Evolutionary conservation across 352 stramenopile species (phyloP).

Genomic region (Phytopythium delawarense): DNA sequence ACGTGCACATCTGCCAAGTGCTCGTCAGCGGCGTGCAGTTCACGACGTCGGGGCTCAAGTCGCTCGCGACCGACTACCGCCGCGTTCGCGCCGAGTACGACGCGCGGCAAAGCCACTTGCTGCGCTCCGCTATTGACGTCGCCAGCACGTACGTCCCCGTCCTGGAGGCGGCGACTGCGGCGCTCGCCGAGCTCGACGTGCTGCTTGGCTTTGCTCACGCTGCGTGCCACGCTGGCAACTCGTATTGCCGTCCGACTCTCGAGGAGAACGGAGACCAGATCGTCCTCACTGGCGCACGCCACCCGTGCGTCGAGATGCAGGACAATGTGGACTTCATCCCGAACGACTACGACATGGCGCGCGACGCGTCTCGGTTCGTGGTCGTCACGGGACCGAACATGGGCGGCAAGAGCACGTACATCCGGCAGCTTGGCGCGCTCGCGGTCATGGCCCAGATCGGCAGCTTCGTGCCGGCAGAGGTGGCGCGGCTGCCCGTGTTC

Average conservation of each 20-base stretch:
- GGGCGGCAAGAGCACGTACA: conserved; percentile 99
- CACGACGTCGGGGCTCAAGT: conserved; percentile 90
- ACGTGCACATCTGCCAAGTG: conserved; percentile 93
- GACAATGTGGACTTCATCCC: conserved; percentile 96
- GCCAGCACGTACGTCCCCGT: conserved; percentile 95
- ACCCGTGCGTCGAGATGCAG: conserved; percentile 98
- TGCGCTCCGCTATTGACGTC: conserved; percentile 92
- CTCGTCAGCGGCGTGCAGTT: conserved; percentile 98
- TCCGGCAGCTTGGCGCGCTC: conserved; percentile 95
- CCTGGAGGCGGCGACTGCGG: conserved; percentile 86
- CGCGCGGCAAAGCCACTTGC: conserved; percentile 86
- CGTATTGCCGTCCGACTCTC: conserved; percentile 64
- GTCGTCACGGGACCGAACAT: conserved; percentile 99
- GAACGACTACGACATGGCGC: conserved; percentile 94
- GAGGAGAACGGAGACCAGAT: conserved; percentile 58
- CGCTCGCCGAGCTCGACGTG: conserved; percentile 94
- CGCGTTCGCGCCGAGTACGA: conserved; percentile 90
- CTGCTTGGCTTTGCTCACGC: conserved; percentile 93
- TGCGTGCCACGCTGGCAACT: conserved; percentile 88
- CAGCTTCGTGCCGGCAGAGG: conserved; percentile 94
- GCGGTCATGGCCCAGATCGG: conserved; percentile 96
- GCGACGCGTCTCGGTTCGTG: conserved; percentile 86
- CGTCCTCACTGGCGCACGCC: conserved; percentile 82
- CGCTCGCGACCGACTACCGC: conserved; percentile 82
- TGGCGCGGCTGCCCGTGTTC: conserved; percentile 91